Conservation (phyloP, 2,329 filamentous ascomycete genomes). For the Scleromitrula shiraiana region DNA sequence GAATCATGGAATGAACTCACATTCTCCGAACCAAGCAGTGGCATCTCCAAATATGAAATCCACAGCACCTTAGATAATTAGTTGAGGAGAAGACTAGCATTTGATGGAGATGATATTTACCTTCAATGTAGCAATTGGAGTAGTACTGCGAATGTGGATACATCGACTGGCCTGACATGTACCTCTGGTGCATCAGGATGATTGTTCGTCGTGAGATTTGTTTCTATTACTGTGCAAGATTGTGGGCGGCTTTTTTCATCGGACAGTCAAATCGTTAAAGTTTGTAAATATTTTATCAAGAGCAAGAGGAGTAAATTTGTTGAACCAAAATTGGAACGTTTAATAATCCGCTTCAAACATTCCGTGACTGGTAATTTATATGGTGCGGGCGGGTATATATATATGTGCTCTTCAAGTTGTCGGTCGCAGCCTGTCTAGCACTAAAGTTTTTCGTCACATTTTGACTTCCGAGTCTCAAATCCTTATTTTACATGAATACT, state of each 20-base stretch:
- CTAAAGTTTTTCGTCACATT: no score
- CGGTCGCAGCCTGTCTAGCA: no score
- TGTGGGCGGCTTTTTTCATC: background rate
- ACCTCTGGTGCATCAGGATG: slow-evolving; percentile 31
- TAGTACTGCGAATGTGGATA: slow-evolving; percentile 40
- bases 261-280: background rate
- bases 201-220: background rate
- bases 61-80: background rate
- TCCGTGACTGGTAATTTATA: no score
- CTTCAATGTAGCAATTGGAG: slow-evolving; percentile 45
- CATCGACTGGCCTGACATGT: slow-evolving; percentile 28
- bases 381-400: no score
- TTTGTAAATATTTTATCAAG: no score
- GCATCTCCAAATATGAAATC: slow-evolving; percentile 5
- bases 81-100: no score
- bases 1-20: background rate
- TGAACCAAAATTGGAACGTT: no score
- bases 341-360: no score
- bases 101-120: slow-evolving; percentile 17
- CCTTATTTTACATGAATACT: no score
- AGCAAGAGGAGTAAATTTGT: no score
- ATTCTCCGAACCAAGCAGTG: slow-evolving; percentile 5
- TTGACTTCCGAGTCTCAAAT: no score
- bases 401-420: no score
- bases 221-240: background rate